Conservation (phyloP, 2,329 filamentous ascomycete species). For the Trichoderma citrinoviride region DNA sequence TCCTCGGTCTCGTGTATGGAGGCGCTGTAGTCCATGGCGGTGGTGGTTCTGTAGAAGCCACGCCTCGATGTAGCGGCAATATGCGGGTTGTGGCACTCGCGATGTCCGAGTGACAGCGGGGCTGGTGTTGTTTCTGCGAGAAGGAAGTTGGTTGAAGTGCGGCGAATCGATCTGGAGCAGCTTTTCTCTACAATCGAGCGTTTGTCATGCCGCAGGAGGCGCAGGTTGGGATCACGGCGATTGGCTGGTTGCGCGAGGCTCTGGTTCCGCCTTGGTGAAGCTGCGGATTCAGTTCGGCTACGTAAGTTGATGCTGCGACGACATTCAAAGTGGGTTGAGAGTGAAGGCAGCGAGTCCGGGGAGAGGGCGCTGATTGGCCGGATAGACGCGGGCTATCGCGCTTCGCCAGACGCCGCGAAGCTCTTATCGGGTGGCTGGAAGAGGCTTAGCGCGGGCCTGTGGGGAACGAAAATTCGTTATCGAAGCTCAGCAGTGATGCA, state of each 20-base stretch:
- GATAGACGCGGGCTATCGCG: conserved; percentile 29
- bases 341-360: conserved; percentile 15
- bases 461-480: conserved; percentile 19
- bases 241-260: conserved; percentile 17
- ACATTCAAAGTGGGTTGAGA: conserved; percentile 14
- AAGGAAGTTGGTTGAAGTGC: background rate
- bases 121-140: background rate
- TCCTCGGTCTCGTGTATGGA: conserved; percentile 56
- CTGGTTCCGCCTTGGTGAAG: background rate
- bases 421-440: conserved; percentile 31
- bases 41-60: background rate
- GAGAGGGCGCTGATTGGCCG: conserved; percentile 22
- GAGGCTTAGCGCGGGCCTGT: conserved; percentile 43
- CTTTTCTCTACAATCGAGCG: conserved; percentile 1
- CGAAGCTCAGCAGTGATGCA: conserved; percentile 19
- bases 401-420: conserved; percentile 23
- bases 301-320: conserved; percentile 31
- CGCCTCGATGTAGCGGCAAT: conserved; percentile 23
- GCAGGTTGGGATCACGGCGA: conserved; percentile 1
- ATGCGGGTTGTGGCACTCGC: conserved; percentile 20
- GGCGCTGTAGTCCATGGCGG: conserved; percentile 57
- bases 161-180: background rate
- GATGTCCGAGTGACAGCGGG: conserved; percentile 8
- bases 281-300: conserved; percentile 28
- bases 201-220: conserved; percentile 18